These are phyloP conservation scores for Hyphopichia khmerensis DNA, from an alignment of 1,139 yeast genomes.

Conservation along the genomic window DNA sequence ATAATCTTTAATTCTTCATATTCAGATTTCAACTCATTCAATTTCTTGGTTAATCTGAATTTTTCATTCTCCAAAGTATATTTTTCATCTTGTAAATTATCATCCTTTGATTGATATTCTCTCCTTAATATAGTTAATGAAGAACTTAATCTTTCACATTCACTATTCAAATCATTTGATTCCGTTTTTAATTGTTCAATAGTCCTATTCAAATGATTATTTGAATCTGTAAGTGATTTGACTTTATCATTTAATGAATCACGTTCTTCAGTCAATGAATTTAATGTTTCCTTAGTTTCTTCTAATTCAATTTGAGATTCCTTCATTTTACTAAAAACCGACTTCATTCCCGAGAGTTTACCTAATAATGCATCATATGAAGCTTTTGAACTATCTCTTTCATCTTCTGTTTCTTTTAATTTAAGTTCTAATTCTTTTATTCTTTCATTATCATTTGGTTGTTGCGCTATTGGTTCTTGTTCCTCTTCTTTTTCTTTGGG, in stretches of 20 bases:
- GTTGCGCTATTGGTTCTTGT: slow-evolving; percentile 1
- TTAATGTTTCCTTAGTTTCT: slow-evolving; percentile 44
- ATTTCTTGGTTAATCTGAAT: slow-evolving; percentile 29
- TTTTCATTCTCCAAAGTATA: slow-evolving; percentile 42
- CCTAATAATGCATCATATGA: slow-evolving; percentile 76
- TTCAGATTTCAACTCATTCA: slow-evolving; percentile 40
- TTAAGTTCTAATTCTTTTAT: slow-evolving; percentile 6
- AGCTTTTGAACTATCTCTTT: slow-evolving; percentile 65
- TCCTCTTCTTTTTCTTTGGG: not conserved
- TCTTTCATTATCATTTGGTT: slow-evolving; percentile 1
- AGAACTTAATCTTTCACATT: slow-evolving; percentile 61
- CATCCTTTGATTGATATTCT: slow-evolving; percentile 44
- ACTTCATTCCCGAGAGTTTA: slow-evolving; percentile 77
- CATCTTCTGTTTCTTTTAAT: slow-evolving; percentile 26
- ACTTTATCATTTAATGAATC: slow-evolving; percentile 20
- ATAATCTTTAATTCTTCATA: slow-evolving; percentile 48
- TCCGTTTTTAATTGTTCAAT: slow-evolving; percentile 46
- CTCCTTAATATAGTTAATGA: slow-evolving; percentile 48
- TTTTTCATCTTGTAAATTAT: slow-evolving; percentile 45
- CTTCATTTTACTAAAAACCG: slow-evolving; percentile 72
- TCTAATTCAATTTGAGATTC: slow-evolving; percentile 73
- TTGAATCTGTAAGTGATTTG: slow-evolving; percentile 9
- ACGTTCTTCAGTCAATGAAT: slow-evolving; percentile 25
- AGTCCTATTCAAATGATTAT: slow-evolving; percentile 8
- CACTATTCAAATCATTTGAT: slow-evolving; percentile 55